phyloP scores from a whole-genome alignment of 1,284 basidiomycete species.

The Ceratobasidium theobromae region DNA sequence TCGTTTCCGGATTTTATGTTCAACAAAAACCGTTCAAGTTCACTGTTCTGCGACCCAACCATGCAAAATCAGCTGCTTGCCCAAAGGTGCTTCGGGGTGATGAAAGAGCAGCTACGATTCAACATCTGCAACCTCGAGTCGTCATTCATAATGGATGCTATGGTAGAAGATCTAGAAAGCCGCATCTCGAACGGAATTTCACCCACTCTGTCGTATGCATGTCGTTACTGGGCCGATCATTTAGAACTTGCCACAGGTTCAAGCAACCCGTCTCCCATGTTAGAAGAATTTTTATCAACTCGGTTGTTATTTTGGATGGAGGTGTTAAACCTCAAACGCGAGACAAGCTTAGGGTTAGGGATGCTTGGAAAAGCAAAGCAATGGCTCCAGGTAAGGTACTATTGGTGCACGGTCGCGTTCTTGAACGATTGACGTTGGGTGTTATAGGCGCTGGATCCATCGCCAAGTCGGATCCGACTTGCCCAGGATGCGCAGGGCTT shows the following conservation, averaged over 20 bases:
- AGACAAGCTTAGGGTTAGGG: neutral
- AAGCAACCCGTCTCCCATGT: neutral
- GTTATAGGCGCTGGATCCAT: neutral
- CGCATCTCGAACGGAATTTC: neutral
- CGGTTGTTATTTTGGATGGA: neutral
- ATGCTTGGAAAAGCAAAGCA: neutral
- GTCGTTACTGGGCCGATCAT: neutral
- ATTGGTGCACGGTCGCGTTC: neutral
- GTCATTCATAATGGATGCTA: neutral
- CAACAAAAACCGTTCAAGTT: neutral
- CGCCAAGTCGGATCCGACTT: neutral
- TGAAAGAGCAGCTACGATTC: neutral
- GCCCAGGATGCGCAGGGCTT: neutral
- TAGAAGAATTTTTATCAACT: neutral
- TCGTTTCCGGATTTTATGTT: constrained; percentile 1
- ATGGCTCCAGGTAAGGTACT: neutral
- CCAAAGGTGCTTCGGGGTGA: neutral
- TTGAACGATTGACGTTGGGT: neutral
- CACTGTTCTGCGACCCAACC: neutral
- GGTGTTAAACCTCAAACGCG: neutral
- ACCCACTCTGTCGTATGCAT: neutral
- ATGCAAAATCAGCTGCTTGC: neutral
- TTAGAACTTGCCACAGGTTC: neutral
- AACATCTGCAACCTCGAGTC: neutral
- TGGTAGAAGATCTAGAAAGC: neutral